Conservation (phyloP, 2,329 filamentous ascomycete genomes). For the Cladosporium sp. region DNA sequence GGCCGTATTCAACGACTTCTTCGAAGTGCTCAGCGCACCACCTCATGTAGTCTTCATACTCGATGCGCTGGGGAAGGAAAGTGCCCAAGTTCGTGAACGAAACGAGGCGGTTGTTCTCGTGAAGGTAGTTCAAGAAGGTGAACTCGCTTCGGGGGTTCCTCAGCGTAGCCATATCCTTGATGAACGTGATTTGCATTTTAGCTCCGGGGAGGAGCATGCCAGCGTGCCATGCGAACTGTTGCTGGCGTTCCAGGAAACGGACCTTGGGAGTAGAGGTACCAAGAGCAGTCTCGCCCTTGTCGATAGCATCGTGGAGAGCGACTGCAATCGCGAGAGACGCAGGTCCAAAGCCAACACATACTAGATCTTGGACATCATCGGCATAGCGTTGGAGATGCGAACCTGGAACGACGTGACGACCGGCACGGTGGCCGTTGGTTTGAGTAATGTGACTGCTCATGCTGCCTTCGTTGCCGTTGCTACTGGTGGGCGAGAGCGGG, state of each 20-base stretch:
- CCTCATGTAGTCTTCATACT: slow-evolving; percentile 93
- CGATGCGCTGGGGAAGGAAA: slow-evolving; percentile 79
- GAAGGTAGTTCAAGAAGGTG: slow-evolving; percentile 94
- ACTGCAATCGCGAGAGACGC: slow-evolving; percentile 88
- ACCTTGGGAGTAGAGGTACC: slow-evolving; percentile 63
- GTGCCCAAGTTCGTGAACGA: slow-evolving; percentile 90
- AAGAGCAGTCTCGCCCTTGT: slow-evolving; percentile 43
- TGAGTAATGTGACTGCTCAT: slow-evolving; percentile 16
- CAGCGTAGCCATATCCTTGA: slow-evolving; percentile 92
- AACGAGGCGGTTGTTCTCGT: slow-evolving; percentile 76
- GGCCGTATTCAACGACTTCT: slow-evolving; percentile 71
- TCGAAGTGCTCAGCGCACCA: slow-evolving; percentile 87
- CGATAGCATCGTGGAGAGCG: slow-evolving; percentile 79
- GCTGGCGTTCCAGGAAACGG: slow-evolving; percentile 84
- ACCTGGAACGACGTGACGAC: slow-evolving; percentile 14
- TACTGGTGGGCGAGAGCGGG: slow-evolving; percentile 14
- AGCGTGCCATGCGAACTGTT: slow-evolving; percentile 84
- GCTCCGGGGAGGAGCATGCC: slow-evolving; percentile 93
- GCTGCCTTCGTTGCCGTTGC: slow-evolving; percentile 14
- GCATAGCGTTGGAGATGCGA: slow-evolving; percentile 52
- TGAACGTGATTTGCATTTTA: slow-evolving; percentile 96
- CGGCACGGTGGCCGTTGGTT: slow-evolving; percentile 9
- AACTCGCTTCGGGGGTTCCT: slow-evolving; percentile 87
- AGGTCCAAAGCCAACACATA: slow-evolving; percentile 92
- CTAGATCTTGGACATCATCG: slow-evolving; percentile 72